Percentiles rank a stretch among this genome's conserved stretches.
phyloP scores from a whole-genome alignment of 2,329 filamentous ascomycete genomes.

The Colletotrichum sansevieriae region DNA sequence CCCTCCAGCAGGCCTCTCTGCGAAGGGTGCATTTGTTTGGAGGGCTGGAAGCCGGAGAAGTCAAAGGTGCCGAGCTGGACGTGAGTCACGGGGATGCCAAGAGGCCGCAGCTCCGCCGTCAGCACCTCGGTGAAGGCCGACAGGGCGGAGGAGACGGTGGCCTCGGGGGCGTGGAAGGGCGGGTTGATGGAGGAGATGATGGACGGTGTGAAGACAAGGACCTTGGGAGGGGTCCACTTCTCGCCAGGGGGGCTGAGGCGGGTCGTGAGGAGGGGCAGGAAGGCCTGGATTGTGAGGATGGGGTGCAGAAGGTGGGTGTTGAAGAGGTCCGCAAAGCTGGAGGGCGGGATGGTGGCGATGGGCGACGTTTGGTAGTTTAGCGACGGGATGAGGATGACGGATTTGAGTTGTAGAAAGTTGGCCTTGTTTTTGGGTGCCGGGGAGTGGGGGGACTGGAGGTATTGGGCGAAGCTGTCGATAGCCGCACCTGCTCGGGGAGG shows the following conservation, averaged over 20 bases:
- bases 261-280: slow-evolving; percentile 82
- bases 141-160: slow-evolving; percentile 87
- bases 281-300: slow-evolving; percentile 88
- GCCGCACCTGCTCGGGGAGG: slow-evolving; percentile 76
- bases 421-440: slow-evolving; percentile 82
- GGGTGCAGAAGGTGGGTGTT: slow-evolving; percentile 93
- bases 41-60: slow-evolving; percentile 74
- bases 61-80: slow-evolving; percentile 94
- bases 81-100: slow-evolving; percentile 85
- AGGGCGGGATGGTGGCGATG: slow-evolving; percentile 86
- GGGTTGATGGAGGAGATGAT: slow-evolving; percentile 85
- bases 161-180: slow-evolving; percentile 87
- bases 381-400: slow-evolving; percentile 86
- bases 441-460: slow-evolving; percentile 80
- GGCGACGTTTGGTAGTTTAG: slow-evolving; percentile 84
- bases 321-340: slow-evolving; percentile 88
- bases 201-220: slow-evolving; percentile 83
- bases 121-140: slow-evolving; percentile 87
- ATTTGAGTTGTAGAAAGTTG: slow-evolving; percentile 81
- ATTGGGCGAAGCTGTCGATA: slow-evolving; percentile 78
- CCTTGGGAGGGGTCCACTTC: slow-evolving; percentile 70
- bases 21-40: slow-evolving; percentile 54
- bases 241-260: slow-evolving; percentile 67
- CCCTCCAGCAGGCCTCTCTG: slow-evolving; percentile 57
- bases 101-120: slow-evolving; percentile 80